Evolutionary conservation across 441 rosid genomes (phyloP).

Genomic region (Dalechampia spathulata): DNA sequence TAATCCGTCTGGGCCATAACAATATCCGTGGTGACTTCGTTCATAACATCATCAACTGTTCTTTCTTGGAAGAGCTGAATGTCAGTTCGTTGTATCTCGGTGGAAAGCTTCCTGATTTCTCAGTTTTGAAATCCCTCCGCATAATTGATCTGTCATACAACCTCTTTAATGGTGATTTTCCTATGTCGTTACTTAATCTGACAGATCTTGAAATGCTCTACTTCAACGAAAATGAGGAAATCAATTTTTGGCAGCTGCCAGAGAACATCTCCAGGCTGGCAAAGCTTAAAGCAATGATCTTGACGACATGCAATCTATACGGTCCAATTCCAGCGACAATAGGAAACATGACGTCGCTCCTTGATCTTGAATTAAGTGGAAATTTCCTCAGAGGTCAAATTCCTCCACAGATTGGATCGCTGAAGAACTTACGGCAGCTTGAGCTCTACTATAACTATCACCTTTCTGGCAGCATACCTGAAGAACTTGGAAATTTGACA

Average conservation of each 20-base stretch:
- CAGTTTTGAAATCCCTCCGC: slow-evolving; percentile 51
- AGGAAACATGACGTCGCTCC: slow-evolving; percentile 74
- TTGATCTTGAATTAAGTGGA: slow-evolving; percentile 82
- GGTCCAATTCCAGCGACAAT: slow-evolving; percentile 70
- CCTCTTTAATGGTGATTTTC: slow-evolving; percentile 64
- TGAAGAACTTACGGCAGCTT: slow-evolving; percentile 66
- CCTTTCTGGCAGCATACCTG: slow-evolving; percentile 70
- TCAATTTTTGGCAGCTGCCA: slow-evolving; percentile 66
- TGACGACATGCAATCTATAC: slow-evolving; percentile 52
- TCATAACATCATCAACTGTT: slow-evolving; percentile 50
- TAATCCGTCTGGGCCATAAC: slow-evolving; percentile 63
- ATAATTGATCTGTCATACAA: slow-evolving; percentile 76
- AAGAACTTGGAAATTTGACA: slow-evolving; percentile 78
- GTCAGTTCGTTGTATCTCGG: slow-evolving; percentile 35
- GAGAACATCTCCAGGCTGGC: slow-evolving; percentile 45
- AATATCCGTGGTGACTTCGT: slow-evolving; percentile 48
- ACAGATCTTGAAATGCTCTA: slow-evolving; percentile 53
- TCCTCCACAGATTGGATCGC: slow-evolving; percentile 66
- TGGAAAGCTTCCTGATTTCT: slow-evolving; percentile 67
- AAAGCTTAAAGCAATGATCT: slow-evolving; percentile 59
- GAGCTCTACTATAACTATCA: slow-evolving; percentile 81
- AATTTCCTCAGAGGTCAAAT: slow-evolving; percentile 61
- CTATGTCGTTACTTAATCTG: slow-evolving; percentile 64
- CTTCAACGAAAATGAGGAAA: slow-evolving; percentile 58
- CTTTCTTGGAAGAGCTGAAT: slow-evolving; percentile 62